Conservation (phyloP, 495 filamentous ascomycete species). For the Lichina pygmaea region DNA sequence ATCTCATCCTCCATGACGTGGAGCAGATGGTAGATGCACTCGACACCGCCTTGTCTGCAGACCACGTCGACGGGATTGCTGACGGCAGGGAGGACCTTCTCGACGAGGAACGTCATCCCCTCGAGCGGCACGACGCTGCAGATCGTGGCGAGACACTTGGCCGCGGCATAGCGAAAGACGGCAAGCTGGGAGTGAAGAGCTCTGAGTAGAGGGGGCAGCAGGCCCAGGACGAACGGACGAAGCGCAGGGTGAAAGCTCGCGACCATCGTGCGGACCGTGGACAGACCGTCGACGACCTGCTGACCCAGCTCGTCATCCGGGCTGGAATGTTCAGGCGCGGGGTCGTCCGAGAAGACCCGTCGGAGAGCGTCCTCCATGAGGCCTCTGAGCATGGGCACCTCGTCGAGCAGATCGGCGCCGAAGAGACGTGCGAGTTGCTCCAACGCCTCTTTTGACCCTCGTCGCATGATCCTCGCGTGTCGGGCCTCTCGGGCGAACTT, state of each 20-base stretch:
- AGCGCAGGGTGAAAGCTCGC: constrained; percentile 54
- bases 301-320: constrained; percentile 52
- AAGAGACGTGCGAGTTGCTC: constrained; percentile 66
- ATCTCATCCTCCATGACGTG: constrained; percentile 95
- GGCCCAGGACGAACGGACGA: constrained; percentile 45
- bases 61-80: constrained; percentile 66
- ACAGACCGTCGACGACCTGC: constrained; percentile 78
- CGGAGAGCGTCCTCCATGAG: constrained; percentile 62
- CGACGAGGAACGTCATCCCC: constrained; percentile 86
- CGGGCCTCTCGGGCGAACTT: constrained; percentile 68
- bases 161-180: constrained; percentile 83
- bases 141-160: constrained; percentile 89
- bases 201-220: constrained; percentile 69
- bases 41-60: constrained; percentile 75
- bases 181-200: constrained; percentile 66
- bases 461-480: constrained; percentile 62
- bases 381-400: constrained; percentile 49
- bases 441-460: constrained; percentile 82
- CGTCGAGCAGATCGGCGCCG: constrained; percentile 43
- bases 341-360: constrained; percentile 41
- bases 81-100: constrained; percentile 73
- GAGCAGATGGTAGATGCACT: constrained; percentile 71
- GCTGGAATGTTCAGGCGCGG: constrained; percentile 33
- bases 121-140: constrained; percentile 88
- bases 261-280: constrained; percentile 67